Evolutionary conservation across 306 rosid species (phyloP).

Genomic region (Acacia acuminata): DNA sequence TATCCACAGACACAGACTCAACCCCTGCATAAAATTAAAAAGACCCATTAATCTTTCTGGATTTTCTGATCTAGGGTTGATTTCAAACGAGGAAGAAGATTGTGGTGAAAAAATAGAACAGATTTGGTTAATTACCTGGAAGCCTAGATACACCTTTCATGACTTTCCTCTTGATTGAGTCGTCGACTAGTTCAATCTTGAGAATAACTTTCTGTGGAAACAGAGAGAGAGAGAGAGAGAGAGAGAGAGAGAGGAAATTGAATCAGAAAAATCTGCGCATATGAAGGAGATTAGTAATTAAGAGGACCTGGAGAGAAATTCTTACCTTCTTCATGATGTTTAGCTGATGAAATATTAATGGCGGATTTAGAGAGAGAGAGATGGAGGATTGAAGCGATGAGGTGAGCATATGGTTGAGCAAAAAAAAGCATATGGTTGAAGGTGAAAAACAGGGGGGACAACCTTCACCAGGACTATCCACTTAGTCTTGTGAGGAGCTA

Average conservation of each 20-base stretch:
- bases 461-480: no score
- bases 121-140: conserved; percentile 50
- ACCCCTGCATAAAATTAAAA: conserved; percentile 48
- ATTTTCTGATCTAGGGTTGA: no score
- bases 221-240: no score
- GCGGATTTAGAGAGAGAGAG: no score
- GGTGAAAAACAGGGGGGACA: no score
- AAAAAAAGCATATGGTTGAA: no score
- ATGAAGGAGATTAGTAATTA: neutral
- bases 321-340: conserved; percentile 41
- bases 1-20: conserved; percentile 65
- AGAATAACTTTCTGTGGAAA: conserved; percentile 64
- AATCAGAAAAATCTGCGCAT: neutral
- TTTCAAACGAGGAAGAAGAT: neutral
- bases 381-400: no score
- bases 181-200: conserved; percentile 50
- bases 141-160: conserved; percentile 71
- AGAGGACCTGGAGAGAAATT: neutral
- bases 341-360: neutral
- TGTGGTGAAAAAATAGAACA: neutral
- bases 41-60: neutral
- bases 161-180: conserved; percentile 52
- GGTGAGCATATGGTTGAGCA: no score
- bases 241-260: neutral
- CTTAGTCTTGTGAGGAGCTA: no score